Evolutionary conservation across 331 rosid species (phyloP), one percentile per base, ranked within the genome.

Genomic region (Quercus tomentella): DNA sequence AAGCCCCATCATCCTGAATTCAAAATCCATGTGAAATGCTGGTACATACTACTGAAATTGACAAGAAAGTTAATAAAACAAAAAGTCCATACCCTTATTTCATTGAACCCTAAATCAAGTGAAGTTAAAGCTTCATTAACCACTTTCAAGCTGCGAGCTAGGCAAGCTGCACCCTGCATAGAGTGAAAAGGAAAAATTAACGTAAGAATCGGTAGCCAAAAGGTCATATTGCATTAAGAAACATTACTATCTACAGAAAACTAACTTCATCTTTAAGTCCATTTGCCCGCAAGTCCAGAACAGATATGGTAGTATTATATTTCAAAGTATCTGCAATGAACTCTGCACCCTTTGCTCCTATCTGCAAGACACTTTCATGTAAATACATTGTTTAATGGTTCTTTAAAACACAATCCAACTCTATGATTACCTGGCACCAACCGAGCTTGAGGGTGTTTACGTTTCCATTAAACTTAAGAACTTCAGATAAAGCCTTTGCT

Each of bases 111-210:
- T 77, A 95, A 87, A 82, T 95, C 99, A 62, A 95, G 79, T 22
- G 98, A 90, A 70, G 94, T 87, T 83, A 93, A 87, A 80, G 98
- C 97, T 91, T 95, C 99, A 75, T 95, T 95, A 54, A 95, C 99
- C 79, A 95, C 96, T 90, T 91, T 95, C 86, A 95, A 93, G 92
- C 99, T 95, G 72, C 99, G 99, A 76, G 99, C 99, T 76, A 95
- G 85, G 82, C 89, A 90, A 57, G 76, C 79, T 51, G 99, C 99
- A 83, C 99, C 99, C 99, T 93, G 90, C 82, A 77, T 66, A 61
- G 83, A 56, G 77, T 43, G 73, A 79, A 79, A 78, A 62, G 75
- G 26, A 26, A 25, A 11, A 43, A 55, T 28, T 70, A 75, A 62
- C 4, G 41, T 74, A 23, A 78, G 81, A 81, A 83, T 63, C 28